phyloP scores from a whole-genome alignment of 2,329 filamentous ascomycete genomes.

The Knufia petricola region DNA sequence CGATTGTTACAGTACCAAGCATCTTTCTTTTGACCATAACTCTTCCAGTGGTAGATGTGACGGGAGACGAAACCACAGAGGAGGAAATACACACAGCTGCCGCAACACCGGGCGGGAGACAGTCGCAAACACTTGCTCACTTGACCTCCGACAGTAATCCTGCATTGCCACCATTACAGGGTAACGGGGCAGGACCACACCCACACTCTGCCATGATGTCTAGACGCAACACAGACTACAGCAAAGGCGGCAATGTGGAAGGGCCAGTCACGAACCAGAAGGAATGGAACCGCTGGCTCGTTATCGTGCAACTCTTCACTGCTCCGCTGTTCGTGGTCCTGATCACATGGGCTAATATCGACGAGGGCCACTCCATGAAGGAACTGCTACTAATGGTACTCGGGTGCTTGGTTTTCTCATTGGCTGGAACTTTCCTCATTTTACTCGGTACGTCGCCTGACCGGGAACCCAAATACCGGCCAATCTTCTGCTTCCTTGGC shows the following conservation, averaged over 20 bases:
- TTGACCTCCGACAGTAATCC: conserved; percentile 19
- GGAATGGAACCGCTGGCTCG: conserved; percentile 85
- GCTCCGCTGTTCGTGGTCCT: conserved; percentile 75
- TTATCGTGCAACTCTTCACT: conserved; percentile 73
- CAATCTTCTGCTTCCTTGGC: conserved; percentile 74
- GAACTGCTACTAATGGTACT: conserved; percentile 50
- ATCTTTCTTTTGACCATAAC: conserved; percentile 86
- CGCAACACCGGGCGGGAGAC: conserved; percentile 13
- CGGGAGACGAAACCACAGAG: conserved; percentile 41
- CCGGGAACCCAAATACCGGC: conserved; percentile 62
- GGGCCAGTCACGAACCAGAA: conserved; percentile 26
- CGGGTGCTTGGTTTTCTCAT: conserved; percentile 58
- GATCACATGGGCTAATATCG: conserved; percentile 53
- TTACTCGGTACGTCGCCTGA: conserved; percentile 59
- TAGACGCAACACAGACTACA: conserved; percentile 31
- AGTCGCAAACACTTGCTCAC: background rate
- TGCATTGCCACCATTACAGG: conserved; percentile 13
- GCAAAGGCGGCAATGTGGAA: conserved; percentile 27
- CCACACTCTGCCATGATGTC: conserved; percentile 13
- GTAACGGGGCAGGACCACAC: conserved; percentile 12
- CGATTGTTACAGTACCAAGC: conserved; percentile 74
- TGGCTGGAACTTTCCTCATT: conserved; percentile 56
- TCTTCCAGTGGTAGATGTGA: conserved; percentile 75
- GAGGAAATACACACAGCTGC: conserved; percentile 28
- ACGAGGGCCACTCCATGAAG: conserved; percentile 35